phyloP scores from a whole-genome alignment of 352 stramenopile genomes.

The Nothophytophthora sp. region DNA sequence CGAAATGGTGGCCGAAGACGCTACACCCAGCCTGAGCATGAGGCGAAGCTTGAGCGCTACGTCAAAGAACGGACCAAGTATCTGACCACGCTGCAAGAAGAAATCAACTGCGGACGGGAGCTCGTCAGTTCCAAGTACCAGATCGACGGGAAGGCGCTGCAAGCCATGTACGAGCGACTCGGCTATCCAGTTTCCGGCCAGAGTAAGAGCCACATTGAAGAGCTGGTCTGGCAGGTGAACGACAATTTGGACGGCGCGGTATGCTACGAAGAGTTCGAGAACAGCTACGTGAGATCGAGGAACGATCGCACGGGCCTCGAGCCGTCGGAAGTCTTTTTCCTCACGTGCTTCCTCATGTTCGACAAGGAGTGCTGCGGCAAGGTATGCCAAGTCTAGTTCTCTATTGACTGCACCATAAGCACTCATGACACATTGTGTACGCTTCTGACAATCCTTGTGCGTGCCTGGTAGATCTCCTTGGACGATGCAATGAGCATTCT shows the following conservation, averaged over 20 bases:
- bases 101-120: slow-evolving; percentile 56
- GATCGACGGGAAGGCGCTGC: slow-evolving; percentile 49
- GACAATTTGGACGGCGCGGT: slow-evolving; percentile 73
- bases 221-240: slow-evolving; percentile 83
- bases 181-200: slow-evolving; percentile 35
- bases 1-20: slow-evolving; percentile 6
- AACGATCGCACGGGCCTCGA: slow-evolving; percentile 69
- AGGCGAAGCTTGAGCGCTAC: slow-evolving; percentile 42
- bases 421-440: too few species aligned
- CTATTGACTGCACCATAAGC: too few species aligned
- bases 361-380: slow-evolving; percentile 71
- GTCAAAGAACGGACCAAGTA: slow-evolving; percentile 47
- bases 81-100: slow-evolving; percentile 50
- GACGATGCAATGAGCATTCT: slow-evolving; percentile 83
- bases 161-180: slow-evolving; percentile 60
- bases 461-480: slow-evolving; percentile 52
- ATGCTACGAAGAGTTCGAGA: slow-evolving; percentile 77
- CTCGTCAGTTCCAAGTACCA: slow-evolving; percentile 51
- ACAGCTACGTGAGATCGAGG: slow-evolving; percentile 65
- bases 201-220: slow-evolving; percentile 51
- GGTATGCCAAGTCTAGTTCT: slow-evolving; percentile 29
- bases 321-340: slow-evolving; percentile 74
- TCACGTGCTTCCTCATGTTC: slow-evolving; percentile 88
- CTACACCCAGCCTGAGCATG: slow-evolving; percentile 33
- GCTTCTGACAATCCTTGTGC: too few species aligned